Evolutionary conservation across 169 alveolate genomes (phyloP), one percentile per base, ranked within the genome.

Genomic region (Toxoplasma gondii): DNA sequence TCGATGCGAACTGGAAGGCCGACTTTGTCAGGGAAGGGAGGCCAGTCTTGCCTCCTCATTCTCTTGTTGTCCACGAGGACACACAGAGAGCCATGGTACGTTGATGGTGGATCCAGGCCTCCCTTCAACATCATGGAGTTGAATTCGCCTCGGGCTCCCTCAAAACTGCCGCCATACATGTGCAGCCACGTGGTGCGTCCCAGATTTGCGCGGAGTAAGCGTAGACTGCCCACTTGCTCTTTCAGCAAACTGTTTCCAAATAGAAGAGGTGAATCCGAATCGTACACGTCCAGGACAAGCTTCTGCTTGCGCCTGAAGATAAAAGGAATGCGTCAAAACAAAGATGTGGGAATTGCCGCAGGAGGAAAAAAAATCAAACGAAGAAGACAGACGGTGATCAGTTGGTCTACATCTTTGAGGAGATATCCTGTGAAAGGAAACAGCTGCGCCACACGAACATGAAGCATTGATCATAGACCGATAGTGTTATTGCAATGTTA

Each of bases 11-110:
- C 92, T 34, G 38, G 53, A 74, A 64, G 92, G 45, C 92, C 94
- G 19, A 45, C 88, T 22, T 78, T 88, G 43, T 82, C 92, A 24
- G 92, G 92, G 88, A 92, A 83, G 24, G 94, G 94, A 38, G 94
- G 94, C 94, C 94, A 92, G 92, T 83, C 92, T 34, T 58, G 53
- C 7, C 92, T 67, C 9, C 88, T 49, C 80, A 78, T 67, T 39
- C 94, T 43, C 67, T 83, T 92, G 34, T 74, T 82, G 80, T 92
- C 94, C n/a, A 88, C 92, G 43, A 83, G 88, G 44, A 92, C 88
- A 39, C 94, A 92, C 49, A 92, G 94, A 7, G 92, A 82, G 67
- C 94, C 94, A 53, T 88, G 94, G 94, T 92, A 92, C 22, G 91
- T 83, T 0, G 92, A 54, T 53, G 94, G 80, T 29, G 94, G 94